Evolutionary conservation across 345 rosid genomes (phyloP), one percentile per base, ranked within the genome.

Genomic region (Populus euphratica): DNA sequence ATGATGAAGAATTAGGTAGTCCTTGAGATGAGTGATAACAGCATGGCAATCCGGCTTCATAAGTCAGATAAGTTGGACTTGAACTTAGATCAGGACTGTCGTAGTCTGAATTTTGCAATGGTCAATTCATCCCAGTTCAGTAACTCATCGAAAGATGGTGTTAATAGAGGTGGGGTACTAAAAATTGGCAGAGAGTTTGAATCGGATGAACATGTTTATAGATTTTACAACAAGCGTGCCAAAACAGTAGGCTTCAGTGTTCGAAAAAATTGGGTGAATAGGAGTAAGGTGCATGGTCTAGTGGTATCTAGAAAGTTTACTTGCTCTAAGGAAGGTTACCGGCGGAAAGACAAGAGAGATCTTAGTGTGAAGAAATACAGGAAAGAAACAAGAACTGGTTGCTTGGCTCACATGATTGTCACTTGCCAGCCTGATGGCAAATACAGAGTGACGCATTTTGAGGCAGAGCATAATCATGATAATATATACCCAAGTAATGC

Each of bases 381-480:
- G 31, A 85, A 82, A 77, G 87, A 85, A 77, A 81, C 84, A 43
- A 85, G 85, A 77, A 82, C 81, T 77, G 87, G 87, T 50, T 85
- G 87, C 56, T 62, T 77, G 76, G 87, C 87, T 5, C 85, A 82
- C 71, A 64, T 82, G 50, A 79, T 81, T 59, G 78, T 85, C 69
- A 77, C 83, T 71, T 82, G 83, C 78, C 85, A 82, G 76, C 41
- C 83, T 68, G 77, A 82, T 75, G 83, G 85, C 38, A 82, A 78
- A 72, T 80, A 85, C 85, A 80, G 52, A 82, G 82, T 77, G 43
- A 85, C 82, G 18, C 79, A 80, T 75, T 82, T 85, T 82, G 83
- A 80, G 71, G 81, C 77, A 72, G 75, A 76, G 47, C 87, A 85
- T 73, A 85, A 85, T 80, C 87, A 82, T 64, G 84, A 78, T 69